These are phyloP conservation scores for Pseudotulostoma volvatum DNA, from an alignment of 495 filamentous ascomycete genomes.

Conservation along the genomic window DNA sequence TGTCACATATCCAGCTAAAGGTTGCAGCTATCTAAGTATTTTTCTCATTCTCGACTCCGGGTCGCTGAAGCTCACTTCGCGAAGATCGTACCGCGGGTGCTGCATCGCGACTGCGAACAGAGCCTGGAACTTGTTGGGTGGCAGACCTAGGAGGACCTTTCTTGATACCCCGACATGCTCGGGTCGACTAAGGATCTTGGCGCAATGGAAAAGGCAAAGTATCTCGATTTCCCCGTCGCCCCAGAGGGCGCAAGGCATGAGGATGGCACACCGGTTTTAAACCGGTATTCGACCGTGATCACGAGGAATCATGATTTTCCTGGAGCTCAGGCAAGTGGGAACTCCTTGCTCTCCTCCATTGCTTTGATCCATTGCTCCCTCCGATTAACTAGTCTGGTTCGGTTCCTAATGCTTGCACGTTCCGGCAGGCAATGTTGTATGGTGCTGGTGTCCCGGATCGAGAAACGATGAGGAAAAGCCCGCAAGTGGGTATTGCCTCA, in stretches of 20 bases:
- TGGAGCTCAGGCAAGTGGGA: conserved; percentile 57
- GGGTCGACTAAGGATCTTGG: too few relatives aligned
- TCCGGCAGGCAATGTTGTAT: conserved; percentile 79
- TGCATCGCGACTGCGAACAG: too few relatives aligned
- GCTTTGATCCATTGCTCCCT: background rate
- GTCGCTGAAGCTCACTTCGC: too few relatives aligned
- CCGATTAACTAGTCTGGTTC: too few relatives aligned
- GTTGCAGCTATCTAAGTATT: too few relatives aligned
- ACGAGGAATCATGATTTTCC: conserved; percentile 83
- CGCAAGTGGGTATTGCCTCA: conserved; percentile 77
- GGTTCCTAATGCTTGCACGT: too few relatives aligned
- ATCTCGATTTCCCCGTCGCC: conserved; percentile 44
- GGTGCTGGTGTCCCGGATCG: conserved; percentile 76
- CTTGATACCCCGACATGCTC: too few relatives aligned
- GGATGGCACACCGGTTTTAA: conserved; percentile 49
- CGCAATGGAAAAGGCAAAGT: conserved; percentile 43
- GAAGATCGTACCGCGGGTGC: too few relatives aligned
- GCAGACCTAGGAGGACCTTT: too few relatives aligned
- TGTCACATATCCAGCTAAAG: too few relatives aligned
- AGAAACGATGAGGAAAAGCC: conserved; percentile 74
- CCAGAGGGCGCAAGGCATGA: conserved; percentile 37
- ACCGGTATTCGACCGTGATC: conserved; percentile 54
- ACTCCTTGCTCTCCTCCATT: conserved; percentile 1
- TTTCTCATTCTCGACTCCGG: too few relatives aligned
- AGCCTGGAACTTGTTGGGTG: too few relatives aligned